A percentile compares a stretch with the other conserved stretches of the same genome.
These are phyloP conservation scores for Trichoderma sp. DNA, from an alignment of 2,329 filamentous ascomycete species.

Conservation along the genomic window DNA sequence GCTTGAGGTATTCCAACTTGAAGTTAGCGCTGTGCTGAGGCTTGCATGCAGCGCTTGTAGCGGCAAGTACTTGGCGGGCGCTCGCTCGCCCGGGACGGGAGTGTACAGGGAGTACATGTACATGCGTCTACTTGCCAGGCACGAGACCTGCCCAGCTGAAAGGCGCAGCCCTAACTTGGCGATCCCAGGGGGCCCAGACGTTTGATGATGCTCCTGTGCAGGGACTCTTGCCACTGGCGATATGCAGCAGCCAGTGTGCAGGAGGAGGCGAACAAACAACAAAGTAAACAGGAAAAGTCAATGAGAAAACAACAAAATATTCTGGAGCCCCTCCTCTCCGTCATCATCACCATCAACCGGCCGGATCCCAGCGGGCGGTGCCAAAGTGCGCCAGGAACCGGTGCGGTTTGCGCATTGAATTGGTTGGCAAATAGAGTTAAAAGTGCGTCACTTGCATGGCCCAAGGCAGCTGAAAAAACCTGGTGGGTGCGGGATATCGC, in stretches of 20 bases:
- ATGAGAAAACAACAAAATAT: background rate
- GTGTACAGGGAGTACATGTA: background rate
- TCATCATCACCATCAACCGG: background rate
- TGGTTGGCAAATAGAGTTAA: conserved; percentile 13
- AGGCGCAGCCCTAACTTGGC: conserved; percentile 15
- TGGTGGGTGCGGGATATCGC: conserved; percentile 5
- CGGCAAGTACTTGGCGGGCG: background rate
- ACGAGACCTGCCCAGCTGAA: conserved; percentile 17
- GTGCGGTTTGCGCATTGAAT: conserved; percentile 3
- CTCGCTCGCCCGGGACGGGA: background rate
- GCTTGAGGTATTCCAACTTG: background rate
- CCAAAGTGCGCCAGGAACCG: background rate
- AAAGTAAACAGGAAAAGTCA: background rate
- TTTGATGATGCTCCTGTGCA: background rate
- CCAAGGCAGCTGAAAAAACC: conserved; percentile 20
- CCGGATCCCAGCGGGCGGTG: background rate
- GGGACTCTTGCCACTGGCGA: background rate
- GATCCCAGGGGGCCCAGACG: background rate
- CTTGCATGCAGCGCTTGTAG: background rate
- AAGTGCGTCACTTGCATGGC: conserved; percentile 12
- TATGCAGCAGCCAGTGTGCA: background rate
- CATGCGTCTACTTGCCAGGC: background rate
- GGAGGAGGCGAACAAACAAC: background rate
- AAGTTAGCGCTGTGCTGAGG: background rate
- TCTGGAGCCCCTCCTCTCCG: too few relatives aligned